Percentiles rank a stretch among this genome's conserved stretches.
Conservation (phyloP, 2,329 filamentous ascomycete genomes). For the Monilinia vaccinii-corymbosi region DNA sequence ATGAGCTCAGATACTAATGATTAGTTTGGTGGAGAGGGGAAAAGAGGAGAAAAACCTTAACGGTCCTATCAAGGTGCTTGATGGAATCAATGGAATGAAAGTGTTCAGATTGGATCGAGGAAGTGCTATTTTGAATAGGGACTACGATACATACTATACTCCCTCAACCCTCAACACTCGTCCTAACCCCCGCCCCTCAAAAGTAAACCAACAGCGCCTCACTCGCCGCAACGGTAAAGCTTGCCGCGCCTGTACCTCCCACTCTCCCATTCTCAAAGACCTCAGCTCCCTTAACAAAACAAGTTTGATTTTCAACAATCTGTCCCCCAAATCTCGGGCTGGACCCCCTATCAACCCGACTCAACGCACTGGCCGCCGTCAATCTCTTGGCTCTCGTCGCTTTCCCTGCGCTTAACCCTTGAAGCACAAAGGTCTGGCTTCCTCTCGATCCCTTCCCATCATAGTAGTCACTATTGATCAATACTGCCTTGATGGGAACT, state of each 20-base stretch:
- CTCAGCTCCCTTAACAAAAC: conserved; percentile 35
- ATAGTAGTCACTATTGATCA: conserved; percentile 26
- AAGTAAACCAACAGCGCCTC: conserved; percentile 42
- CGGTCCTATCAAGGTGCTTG: too few species aligned
- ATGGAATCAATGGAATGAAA: too few species aligned
- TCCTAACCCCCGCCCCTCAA: neutral
- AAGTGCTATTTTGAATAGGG: neutral
- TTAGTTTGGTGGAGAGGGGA: too few species aligned
- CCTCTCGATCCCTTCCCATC: conserved; percentile 17
- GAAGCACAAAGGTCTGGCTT: conserved; percentile 18
- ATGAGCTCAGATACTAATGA: too few species aligned
- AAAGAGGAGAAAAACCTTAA: too few species aligned
- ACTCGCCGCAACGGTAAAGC: conserved; percentile 35
- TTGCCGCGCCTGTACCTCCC: conserved; percentile 32
- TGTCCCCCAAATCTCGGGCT: conserved; percentile 38
- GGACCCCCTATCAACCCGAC: conserved; percentile 36
- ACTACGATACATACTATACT: neutral
- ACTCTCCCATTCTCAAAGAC: conserved; percentile 29
- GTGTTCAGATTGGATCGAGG: neutral
- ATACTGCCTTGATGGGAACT: conserved; percentile 15
- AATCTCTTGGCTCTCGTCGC: conserved; percentile 22
- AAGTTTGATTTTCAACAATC: conserved; percentile 38
- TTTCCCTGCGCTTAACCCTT: conserved; percentile 11
- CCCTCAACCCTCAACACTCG: neutral
- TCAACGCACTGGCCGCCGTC: conserved; percentile 34